Conservation (phyloP, 1,139 yeast genomes). For the Zygosaccharomyces sapae region DNA sequence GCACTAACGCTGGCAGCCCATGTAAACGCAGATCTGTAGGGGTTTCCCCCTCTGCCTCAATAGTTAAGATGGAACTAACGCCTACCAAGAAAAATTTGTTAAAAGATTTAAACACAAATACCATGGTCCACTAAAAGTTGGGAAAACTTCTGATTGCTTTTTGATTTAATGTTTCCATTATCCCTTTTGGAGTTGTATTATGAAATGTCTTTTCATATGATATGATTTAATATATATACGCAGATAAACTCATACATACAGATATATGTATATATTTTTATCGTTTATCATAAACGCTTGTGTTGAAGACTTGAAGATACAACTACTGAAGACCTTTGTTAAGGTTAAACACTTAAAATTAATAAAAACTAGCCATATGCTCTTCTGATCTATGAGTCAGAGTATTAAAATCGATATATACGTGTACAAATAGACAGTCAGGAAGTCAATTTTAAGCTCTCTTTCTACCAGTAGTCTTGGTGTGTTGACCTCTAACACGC, state of each 20-base stretch:
- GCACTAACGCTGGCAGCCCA: conserved; percentile 13
- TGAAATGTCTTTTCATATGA: background rate
- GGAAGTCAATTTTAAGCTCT: conserved; percentile 32
- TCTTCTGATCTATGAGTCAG: conserved; percentile 4
- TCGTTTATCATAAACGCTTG: background rate
- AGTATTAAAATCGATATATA: conserved; percentile 10
- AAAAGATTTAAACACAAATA: conserved; percentile 21
- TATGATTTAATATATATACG: background rate
- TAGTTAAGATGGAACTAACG: conserved; percentile 16
- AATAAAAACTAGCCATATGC: background rate
- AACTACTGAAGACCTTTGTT: too few species aligned
- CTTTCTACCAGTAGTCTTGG: conserved; percentile 99
- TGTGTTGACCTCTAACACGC: conserved; percentile 97
- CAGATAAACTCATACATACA: background rate
- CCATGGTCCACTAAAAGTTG: conserved; percentile 14
- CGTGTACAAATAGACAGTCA: conserved; percentile 14
- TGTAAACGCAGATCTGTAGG: conserved; percentile 7
- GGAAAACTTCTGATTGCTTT: background rate
- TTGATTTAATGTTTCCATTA: background rate
- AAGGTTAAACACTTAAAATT: background rate
- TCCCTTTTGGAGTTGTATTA: conserved; percentile 2
- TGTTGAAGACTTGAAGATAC: too few species aligned
- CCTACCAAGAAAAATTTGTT: conserved; percentile 19
- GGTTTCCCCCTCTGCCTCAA: conserved; percentile 2
- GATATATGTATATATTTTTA: background rate